phyloP scores from a whole-genome alignment of 2,329 filamentous ascomycete species.

The Didymella pinodella region DNA sequence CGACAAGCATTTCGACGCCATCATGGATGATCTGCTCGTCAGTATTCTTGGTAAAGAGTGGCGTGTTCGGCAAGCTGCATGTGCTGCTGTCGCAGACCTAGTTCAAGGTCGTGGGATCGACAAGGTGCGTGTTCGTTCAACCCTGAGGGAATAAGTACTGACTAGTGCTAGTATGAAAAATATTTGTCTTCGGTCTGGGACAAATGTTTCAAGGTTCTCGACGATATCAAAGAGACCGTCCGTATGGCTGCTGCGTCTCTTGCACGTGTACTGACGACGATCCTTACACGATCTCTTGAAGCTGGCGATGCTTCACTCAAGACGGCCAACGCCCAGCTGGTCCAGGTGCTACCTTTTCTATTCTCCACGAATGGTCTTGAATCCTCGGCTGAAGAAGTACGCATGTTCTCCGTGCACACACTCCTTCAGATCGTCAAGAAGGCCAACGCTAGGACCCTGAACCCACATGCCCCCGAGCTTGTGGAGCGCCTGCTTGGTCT shows the following conservation, averaged over 20 bases:
- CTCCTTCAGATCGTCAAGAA: constrained; percentile 91
- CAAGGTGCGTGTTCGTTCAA: constrained; percentile 40
- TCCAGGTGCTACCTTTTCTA: constrained; percentile 87
- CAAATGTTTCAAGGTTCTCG: constrained; percentile 86
- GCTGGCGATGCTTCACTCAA: constrained; percentile 72
- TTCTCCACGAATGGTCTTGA: constrained; percentile 89
- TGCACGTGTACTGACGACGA: constrained; percentile 83
- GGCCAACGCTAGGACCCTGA: constrained; percentile 75
- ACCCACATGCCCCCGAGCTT: constrained; percentile 81
- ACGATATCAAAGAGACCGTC: constrained; percentile 95
- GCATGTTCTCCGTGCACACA: constrained; percentile 78
- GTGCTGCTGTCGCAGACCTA: constrained; percentile 86
- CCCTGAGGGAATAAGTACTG: constrained; percentile 6
- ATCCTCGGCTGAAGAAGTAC: constrained; percentile 86
- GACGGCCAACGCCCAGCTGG: constrained; percentile 79
- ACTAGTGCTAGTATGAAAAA: constrained; percentile 70
- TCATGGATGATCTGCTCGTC: constrained; percentile 85
- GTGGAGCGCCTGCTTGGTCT: constrained; percentile 82
- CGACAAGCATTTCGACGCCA: constrained; percentile 83
- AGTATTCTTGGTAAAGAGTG: constrained; percentile 91
- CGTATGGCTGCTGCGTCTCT: constrained; percentile 80
- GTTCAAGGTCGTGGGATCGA: constrained; percentile 76
- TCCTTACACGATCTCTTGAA: constrained; percentile 84
- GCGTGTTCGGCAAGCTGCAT: constrained; percentile 91
- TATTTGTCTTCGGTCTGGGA: constrained; percentile 88